Evolutionary conservation across 2,329 filamentous ascomycete genomes (phyloP).

Genomic region (Fusarium oxysporum): DNA sequence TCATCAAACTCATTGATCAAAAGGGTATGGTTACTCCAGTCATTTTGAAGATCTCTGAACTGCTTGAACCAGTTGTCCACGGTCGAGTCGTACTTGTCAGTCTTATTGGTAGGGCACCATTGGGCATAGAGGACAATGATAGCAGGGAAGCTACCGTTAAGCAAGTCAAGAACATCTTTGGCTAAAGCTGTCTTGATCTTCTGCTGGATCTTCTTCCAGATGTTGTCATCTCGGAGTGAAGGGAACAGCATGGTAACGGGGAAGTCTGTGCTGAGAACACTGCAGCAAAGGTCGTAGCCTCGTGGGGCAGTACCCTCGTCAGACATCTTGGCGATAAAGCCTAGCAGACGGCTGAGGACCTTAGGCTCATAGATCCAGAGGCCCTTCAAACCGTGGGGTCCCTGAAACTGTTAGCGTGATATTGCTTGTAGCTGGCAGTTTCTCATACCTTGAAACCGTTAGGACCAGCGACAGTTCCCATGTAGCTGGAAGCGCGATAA

Average conservation of each 20-base stretch:
- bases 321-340: conserved; percentile 57
- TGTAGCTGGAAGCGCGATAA: conserved; percentile 52
- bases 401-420: background rate
- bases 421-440: background rate
- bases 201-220: conserved; percentile 44
- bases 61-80: conserved; percentile 54
- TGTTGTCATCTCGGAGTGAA: conserved; percentile 47
- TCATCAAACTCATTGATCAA: conserved; percentile 50
- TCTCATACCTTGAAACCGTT: conserved; percentile 20
- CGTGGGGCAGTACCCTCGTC: conserved; percentile 57
- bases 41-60: conserved; percentile 52
- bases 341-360: conserved; percentile 53
- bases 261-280: conserved; percentile 57
- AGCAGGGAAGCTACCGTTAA: conserved; percentile 53
- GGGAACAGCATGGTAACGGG: conserved; percentile 52
- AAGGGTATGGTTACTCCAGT: conserved; percentile 38
- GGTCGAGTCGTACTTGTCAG: conserved; percentile 51
- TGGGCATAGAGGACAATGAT: conserved; percentile 61
- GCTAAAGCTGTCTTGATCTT: conserved; percentile 52
- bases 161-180: conserved; percentile 52
- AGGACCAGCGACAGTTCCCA: conserved; percentile 43
- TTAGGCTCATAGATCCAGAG: conserved; percentile 55
- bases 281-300: conserved; percentile 61
- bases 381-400: conserved; percentile 50
- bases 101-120: conserved; percentile 56